phyloP scores from a whole-genome alignment of 768 basidiomycete species.

The Pulveroboletus sp. region DNA sequence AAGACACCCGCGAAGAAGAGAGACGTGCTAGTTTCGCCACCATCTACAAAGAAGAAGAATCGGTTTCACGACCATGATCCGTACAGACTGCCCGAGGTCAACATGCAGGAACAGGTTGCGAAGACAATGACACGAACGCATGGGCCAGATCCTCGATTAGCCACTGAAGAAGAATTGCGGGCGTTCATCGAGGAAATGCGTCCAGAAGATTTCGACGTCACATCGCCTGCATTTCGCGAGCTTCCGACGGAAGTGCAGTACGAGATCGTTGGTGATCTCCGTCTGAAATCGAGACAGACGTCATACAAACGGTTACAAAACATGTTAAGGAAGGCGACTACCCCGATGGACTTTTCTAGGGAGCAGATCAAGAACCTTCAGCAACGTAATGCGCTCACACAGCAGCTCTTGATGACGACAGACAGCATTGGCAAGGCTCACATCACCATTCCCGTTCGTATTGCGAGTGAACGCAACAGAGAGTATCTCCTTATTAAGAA shows the following conservation, averaged over 20 bases:
- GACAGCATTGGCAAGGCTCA: conserved; percentile 89
- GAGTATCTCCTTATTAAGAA: conserved; percentile 96
- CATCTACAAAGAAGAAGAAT: conserved; percentile 53
- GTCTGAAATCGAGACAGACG: conserved; percentile 91
- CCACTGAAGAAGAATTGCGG: conserved; percentile 92
- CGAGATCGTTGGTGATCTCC: conserved; percentile 94
- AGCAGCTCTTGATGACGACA: conserved; percentile 87
- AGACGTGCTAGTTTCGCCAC: conserved; percentile 34
- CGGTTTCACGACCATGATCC: conserved; percentile 82
- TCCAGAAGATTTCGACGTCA: conserved; percentile 91
- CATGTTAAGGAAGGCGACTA: conserved; percentile 76
- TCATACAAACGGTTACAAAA: conserved; percentile 87
- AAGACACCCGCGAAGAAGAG: conserved; percentile 44
- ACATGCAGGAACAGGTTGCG: conserved; percentile 59
- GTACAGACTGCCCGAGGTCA: conserved; percentile 83
- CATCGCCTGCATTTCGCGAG: conserved; percentile 83
- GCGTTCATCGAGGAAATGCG: conserved; percentile 94
- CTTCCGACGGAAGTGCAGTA: conserved; percentile 96
- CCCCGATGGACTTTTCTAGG: conserved; percentile 92
- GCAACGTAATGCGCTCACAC: conserved; percentile 87
- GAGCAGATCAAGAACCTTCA: conserved; percentile 90
- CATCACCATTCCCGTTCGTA: conserved; percentile 85
- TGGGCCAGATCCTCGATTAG: conserved; percentile 84
- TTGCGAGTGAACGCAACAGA: conserved; percentile 92
- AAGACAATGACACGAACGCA: conserved; percentile 56